Base-by-base conservation (phyloP, 2,329 filamentous ascomycete genomes). In the Fusarium acutatum region DNA sequence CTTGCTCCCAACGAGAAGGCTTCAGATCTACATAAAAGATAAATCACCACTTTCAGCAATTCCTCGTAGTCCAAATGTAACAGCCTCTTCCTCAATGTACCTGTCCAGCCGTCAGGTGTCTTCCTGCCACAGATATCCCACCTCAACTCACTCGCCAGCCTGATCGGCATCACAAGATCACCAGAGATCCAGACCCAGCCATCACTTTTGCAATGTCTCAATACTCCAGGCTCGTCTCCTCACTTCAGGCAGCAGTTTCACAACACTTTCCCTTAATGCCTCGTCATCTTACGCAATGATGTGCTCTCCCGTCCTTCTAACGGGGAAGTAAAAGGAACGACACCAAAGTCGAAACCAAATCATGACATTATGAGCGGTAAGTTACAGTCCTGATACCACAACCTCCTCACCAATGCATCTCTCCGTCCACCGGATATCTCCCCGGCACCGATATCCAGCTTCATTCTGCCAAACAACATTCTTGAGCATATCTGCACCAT, bases 131-230 rank as follows among this genome's bases (percentile, higher is more conserved):
- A 9, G 10, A 28, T 38, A 28, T 28, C 20, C 18, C 4, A 18
- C 34, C 15, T 28, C 14, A 26, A 52, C 50, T 53, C 7, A 28
- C 50, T 9, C 14, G 7, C 18, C 34, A 28, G 18, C 20, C 34
- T 38, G 24, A 10, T 5, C 20, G 8, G 24, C 50, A 53, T 28
- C 15, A 12, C 14, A 53, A 28, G 10, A 13, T 38, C 5, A 11
- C 34, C 14, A 53, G 20, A 28, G 18, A 22, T 10, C 14, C 7
- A 13, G 20, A 37, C 8, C 18, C 10, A 22, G 10, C 34, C 24
- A 37, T 12, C 1, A n/a, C 13, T 38, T 5, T 7, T 10, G 1
- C 4, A 18, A 22, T 18, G 1, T 5, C 1, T 0, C 20, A n/a
- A 5, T 38, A 20, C 8, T 28, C 1, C 1, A 10, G 2, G 34